phyloP scores from a whole-genome alignment of 176 grass and related monocot species.

The Carex cristatella region DNA sequence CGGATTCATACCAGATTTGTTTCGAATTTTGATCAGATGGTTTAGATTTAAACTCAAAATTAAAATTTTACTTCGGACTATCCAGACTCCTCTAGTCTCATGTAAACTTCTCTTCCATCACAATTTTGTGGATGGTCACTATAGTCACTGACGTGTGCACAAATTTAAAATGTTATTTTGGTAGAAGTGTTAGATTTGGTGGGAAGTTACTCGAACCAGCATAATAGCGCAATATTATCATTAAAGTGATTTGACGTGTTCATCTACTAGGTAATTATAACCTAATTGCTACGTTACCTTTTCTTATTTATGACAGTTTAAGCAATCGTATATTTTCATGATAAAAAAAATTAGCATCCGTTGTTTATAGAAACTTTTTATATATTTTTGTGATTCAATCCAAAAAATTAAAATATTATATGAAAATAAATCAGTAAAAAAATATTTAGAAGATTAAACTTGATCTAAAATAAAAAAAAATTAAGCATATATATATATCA shows the following conservation, averaged over 20 bases:
- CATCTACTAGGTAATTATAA: not conserved
- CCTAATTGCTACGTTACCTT: not conserved
- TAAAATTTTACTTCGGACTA: too few relatives aligned
- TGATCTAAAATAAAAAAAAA: too few relatives aligned
- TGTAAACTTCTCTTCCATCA: not conserved
- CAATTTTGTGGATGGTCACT: not conserved
- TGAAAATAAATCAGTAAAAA: too few relatives aligned
- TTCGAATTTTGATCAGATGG: too few relatives aligned
- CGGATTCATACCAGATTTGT: too few relatives aligned
- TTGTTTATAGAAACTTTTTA: too few relatives aligned
- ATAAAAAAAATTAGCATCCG: too few relatives aligned
- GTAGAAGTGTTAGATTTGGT: not conserved
- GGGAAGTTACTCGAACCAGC: not conserved
- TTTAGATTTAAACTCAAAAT: too few relatives aligned
- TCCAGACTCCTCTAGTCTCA: not conserved
- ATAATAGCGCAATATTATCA: not conserved
- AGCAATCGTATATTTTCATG: not conserved
- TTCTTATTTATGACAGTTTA: not conserved
- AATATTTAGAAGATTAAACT: too few relatives aligned
- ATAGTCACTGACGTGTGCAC: not conserved
- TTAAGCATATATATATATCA: too few relatives aligned
- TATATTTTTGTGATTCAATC: too few relatives aligned
- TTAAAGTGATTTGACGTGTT: not conserved
- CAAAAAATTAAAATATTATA: too few relatives aligned
- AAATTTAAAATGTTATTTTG: not conserved